These are phyloP conservation scores for Cardamine resedifolia DNA, from an alignment of 345 rosid genomes.

Conservation along the genomic window DNA sequence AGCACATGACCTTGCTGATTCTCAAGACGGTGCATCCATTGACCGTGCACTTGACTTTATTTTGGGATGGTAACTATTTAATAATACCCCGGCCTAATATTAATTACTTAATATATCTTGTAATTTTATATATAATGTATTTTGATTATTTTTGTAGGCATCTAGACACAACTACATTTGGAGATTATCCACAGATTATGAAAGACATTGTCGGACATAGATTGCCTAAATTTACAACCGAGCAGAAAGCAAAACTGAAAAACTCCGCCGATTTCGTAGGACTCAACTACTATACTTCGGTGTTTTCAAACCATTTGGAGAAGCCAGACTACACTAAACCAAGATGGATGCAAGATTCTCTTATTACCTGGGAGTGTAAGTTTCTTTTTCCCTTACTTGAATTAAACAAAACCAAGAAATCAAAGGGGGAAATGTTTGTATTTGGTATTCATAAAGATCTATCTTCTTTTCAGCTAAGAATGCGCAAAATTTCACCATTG, in stretches of 20 bases:
- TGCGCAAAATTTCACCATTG: neutral
- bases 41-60: conserved; percentile 30
- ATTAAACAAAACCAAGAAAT: neutral
- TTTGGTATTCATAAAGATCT: neutral
- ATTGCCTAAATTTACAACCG: conserved; percentile 41
- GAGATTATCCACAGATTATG: conserved; percentile 50
- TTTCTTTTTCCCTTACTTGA: neutral
- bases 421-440: neutral
- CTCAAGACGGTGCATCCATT: conserved; percentile 19
- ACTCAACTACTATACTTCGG: conserved; percentile 46
- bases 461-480: conserved; percentile 18
- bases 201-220: conserved; percentile 40
- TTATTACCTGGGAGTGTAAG: conserved; percentile 35
- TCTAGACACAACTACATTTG: conserved; percentile 39
- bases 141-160: conserved; percentile 32
- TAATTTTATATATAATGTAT: neutral
- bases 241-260: conserved; percentile 36
- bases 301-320: conserved; percentile 23
- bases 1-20: conserved; percentile 5
- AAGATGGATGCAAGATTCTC: conserved; percentile 40
- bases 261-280: conserved; percentile 48
- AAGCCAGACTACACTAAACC: conserved; percentile 23
- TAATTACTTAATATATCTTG: neutral
- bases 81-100: neutral
- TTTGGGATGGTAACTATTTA: conserved; percentile 33